A percentile compares a stretch with the other conserved stretches of the same genome.
phyloP scores from a whole-genome alignment of 352 stramenopile species.

The Globisporangium ultimum region DNA sequence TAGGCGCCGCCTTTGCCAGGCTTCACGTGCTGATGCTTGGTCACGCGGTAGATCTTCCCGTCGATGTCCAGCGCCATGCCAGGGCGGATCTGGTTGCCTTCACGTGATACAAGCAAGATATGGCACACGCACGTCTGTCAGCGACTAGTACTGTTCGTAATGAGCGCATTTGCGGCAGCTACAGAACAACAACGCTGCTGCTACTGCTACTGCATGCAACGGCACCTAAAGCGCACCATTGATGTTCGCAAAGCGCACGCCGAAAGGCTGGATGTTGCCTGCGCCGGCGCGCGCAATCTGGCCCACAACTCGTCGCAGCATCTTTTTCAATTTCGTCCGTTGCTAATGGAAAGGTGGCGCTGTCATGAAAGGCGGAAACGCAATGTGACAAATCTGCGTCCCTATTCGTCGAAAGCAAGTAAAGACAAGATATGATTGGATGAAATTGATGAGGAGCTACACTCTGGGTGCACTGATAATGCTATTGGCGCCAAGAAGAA shows the following conservation, averaged over 20 bases:
- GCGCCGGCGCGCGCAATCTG: conserved; percentile 25
- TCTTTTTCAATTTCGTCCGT: conserved; percentile 14
- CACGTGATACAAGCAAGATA: background rate
- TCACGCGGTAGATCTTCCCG: conserved; percentile 80
- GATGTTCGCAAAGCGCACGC: conserved; percentile 55
- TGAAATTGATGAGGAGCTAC: background rate
- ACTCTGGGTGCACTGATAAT: background rate
- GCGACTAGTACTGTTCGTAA: background rate
- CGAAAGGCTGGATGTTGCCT: conserved; percentile 11
- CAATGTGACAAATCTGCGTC: background rate
- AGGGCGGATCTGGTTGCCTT: conserved; percentile 79
- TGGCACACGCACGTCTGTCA: conserved; percentile 4
- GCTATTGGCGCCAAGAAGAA: background rate
- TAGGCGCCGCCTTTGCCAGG: conserved; percentile 83
- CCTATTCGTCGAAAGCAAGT: background rate
- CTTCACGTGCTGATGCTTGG: conserved; percentile 84
- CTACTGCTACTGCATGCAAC: no score
- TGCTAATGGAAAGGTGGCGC: background rate
- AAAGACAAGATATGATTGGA: background rate
- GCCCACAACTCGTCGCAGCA: conserved; percentile 39
- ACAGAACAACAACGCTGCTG: background rate
- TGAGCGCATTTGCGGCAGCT: background rate
- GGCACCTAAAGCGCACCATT: conserved; percentile 37
- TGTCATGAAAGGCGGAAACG: background rate
- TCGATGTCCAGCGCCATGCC: conserved; percentile 85